Base-by-base conservation (phyloP, 23 red algal genomes). In the Gracilaria vermiculophylla region DNA sequence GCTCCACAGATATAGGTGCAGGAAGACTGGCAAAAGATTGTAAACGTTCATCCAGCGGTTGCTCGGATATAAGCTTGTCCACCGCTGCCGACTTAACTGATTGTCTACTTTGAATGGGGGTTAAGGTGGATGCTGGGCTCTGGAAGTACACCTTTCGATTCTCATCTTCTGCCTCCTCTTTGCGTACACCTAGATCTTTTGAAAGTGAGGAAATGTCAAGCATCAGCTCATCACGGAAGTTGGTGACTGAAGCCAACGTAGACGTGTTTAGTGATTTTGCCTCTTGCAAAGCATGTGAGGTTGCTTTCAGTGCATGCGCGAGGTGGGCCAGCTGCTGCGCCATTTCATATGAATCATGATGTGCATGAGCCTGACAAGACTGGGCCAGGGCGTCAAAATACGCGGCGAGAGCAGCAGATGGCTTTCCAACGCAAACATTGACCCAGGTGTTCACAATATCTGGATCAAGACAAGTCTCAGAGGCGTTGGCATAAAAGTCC, bases 371-470 rank as follows among this genome's bases (percentile, higher is more conserved):
- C 57, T 73, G 62, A 43, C 54, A 62, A 25, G 87, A 91, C 21
- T 91, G 87, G 28, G 78, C 77, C 8, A 82, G 76, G 45, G 69
- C 87, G 48, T 80, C 87, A 80, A 48, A 91, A 58, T 91, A 91
- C 1, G 87, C 62, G 52, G 76, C 87, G 27, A 91, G 87, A 51
- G 66, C 78, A 33, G 29, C 37, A 54, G 77, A 39, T 7, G 87
- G 77, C 23, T 42, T 62, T 29, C 76, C 76, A 21, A 91, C 77
- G 62, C 47, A 81, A 29, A 12, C 76, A 44, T 82, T 91, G 58
- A 91, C 49, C 23, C 42, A 47, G 39, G 64, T 53, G 57, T 81
- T 72, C 23, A 53, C 65, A 0, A 81, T 34, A 25, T 81, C 87
- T 0, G 77, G 75, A 67, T 81, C 87, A 42, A 53, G 62, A 40